Conservation (phyloP, 768 basidiomycete genomes). For the Neoboletus magnificus region DNA sequence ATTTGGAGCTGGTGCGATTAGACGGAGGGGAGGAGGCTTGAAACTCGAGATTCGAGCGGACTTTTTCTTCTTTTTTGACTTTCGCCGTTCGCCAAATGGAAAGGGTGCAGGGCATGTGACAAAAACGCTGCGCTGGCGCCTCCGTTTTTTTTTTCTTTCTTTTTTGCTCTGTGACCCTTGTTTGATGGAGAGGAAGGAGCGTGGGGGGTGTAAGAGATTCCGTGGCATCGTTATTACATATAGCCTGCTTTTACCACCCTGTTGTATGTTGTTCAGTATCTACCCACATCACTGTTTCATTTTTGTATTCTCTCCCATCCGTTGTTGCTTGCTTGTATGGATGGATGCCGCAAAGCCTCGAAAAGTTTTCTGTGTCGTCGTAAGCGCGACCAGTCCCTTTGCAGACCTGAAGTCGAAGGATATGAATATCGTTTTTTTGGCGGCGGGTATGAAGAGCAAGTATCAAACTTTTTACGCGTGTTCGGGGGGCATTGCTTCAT, state of each 20-base stretch:
- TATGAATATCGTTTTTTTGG: no score
- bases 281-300: background rate
- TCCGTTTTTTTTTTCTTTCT: background rate
- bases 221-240: background rate
- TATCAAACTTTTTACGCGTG: no score
- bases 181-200: background rate
- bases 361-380: no score
- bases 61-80: background rate
- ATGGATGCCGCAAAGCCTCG: background rate
- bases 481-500: no score
- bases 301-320: background rate
- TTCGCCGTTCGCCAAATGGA: background rate
- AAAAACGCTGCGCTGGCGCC: slow-evolving; percentile 15
- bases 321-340: background rate
- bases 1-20: slow-evolving; percentile 57
- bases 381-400: no score
- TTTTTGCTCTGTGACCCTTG: background rate
- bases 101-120: background rate
- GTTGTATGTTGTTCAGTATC: slow-evolving; percentile 16
- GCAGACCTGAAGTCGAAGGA: no score
- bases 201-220: background rate
- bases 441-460: no score
- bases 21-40: slow-evolving; percentile 19
- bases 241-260: slow-evolving; percentile 8
- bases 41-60: background rate